These are phyloP conservation scores for Phytopythium montanum DNA, from an alignment of 352 stramenopile species.

Conservation along the genomic window DNA sequence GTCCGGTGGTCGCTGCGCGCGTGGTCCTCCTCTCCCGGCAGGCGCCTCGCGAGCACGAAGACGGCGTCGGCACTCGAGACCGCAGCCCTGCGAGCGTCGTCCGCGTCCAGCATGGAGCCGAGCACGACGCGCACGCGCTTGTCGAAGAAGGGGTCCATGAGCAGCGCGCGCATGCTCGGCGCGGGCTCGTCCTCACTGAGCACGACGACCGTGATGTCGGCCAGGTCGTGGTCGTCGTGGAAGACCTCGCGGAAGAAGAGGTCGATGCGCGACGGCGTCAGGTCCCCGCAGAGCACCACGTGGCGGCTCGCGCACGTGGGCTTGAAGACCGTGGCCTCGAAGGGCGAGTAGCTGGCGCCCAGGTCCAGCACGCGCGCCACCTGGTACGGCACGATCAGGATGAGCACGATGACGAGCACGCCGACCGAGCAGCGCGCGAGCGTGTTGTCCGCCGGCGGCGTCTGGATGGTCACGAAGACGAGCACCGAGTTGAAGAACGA, in stretches of 20 bases:
- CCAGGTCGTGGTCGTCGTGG: constrained; percentile 82
- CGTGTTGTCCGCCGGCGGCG: constrained; percentile 74
- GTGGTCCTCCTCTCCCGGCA: constrained; percentile 58
- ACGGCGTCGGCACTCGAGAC: constrained; percentile 64
- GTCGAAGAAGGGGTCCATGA: constrained; percentile 83
- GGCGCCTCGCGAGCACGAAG: constrained; percentile 70
- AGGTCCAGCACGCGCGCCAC: constrained; percentile 82
- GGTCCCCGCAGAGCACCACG: constrained; percentile 80
- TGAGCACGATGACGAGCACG: constrained; percentile 78
- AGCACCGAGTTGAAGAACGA: constrained; percentile 88
- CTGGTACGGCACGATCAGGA: constrained; percentile 84
- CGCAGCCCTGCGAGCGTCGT: constrained; percentile 70
- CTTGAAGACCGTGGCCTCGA: constrained; percentile 73
- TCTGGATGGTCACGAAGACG: constrained; percentile 86
- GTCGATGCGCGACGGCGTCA: constrained; percentile 76
- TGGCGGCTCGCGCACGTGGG: constrained; percentile 54
- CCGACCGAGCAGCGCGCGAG: constrained; percentile 81
- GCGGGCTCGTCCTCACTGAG: constrained; percentile 74
- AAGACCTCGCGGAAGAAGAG: constrained; percentile 88
- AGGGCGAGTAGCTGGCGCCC: constrained; percentile 66
- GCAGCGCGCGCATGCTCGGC: constrained; percentile 65
- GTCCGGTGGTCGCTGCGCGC: constrained; percentile 74
- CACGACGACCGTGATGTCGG: constrained; percentile 76
- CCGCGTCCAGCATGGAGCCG: constrained; percentile 72
- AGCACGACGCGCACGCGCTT: constrained; percentile 84